Base-by-base conservation (phyloP, 768 basidiomycete species). In the Boletus subcaerulescens region DNA sequence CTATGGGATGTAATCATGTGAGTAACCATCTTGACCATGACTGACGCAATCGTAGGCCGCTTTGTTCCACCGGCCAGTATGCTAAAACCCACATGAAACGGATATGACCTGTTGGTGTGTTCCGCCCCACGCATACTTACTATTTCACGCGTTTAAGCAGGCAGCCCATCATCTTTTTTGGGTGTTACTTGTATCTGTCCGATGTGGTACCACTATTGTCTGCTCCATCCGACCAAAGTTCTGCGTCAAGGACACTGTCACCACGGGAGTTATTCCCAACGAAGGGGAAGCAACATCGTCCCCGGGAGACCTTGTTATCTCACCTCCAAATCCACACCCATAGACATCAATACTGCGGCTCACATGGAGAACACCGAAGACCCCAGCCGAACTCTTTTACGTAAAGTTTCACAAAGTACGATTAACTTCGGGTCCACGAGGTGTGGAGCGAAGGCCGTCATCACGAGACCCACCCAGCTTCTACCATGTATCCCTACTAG, bases 381-480 rank as follows among this genome's bases (percentile, higher is more conserved):
- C 15, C 11, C 40, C 43, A 35, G 2, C 33, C 22, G 26, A 26
- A 15, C 20, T 13, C 24, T 50, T 53, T 65, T 57, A 51, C 58
- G 60, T 46, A 64, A 60, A 43, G 60, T 65, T 60, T 52, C 43
- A 24, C 53, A 40, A 42, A 32, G 15, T 12, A 24, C 5, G 58
- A 56, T 63, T 49, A 60, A 43, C 54, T 65, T 60, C 18, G 49
- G 4, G 33, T 6, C n/a, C 61, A 60, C 36, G 56, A 57, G 64
- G 64, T 49, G 24, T 14, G 56, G 63, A 50, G 24, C 44, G 20
- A 42, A 45, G 39, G 32, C 29, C 32, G 29, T 13, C 41, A 38
- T 50, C 60, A 60, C 52, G 48, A 29, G 63, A 45, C 53, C 22
- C 14, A 10, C 10, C 14, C 47, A 48, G 33, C 60, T 58, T 58